Conservation (phyloP, 495 filamentous ascomycete genomes). For the Corynascus novoguineensis region DNA sequence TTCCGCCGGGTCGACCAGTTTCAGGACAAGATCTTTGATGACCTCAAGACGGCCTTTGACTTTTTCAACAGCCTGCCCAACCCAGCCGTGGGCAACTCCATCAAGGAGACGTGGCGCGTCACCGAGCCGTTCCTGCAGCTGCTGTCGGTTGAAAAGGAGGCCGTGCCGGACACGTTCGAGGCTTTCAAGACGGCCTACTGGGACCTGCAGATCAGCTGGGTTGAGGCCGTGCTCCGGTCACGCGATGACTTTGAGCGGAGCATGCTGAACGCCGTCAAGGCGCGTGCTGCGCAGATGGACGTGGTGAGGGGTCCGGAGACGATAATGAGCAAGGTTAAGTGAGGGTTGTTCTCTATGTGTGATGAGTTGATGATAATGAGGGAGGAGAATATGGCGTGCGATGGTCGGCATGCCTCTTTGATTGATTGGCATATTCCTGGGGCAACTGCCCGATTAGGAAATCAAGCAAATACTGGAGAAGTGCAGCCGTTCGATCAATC, state of each 20-base stretch:
- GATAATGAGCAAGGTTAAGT: constrained; percentile 86
- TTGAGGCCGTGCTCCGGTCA: constrained; percentile 82
- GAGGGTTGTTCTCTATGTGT: constrained; percentile 39
- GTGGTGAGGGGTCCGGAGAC: constrained; percentile 75
- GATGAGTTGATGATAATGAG: constrained; percentile 1
- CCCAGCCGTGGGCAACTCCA: constrained; percentile 44
- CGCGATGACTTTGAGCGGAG: constrained; percentile 90
- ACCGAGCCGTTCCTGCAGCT: constrained; percentile 74
- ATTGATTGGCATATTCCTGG: not conserved
- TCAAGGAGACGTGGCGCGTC: constrained; percentile 89
- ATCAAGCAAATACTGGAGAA: not conserved
- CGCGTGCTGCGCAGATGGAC: constrained; percentile 74
- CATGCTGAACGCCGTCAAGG: constrained; percentile 83
- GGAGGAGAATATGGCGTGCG: not conserved
- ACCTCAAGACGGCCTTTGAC: constrained; percentile 77
- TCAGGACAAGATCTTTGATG: constrained; percentile 84
- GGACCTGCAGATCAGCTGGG: constrained; percentile 93
- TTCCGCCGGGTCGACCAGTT: constrained; percentile 80
- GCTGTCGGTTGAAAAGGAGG: constrained; percentile 68
- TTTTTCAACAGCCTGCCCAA: constrained; percentile 56
- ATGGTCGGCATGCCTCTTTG: not conserved
- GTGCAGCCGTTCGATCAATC: not conserved
- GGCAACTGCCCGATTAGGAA: constrained; percentile 10
- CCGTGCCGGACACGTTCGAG: constrained; percentile 70
- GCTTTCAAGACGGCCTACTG: constrained; percentile 80